phyloP scores from a whole-genome alignment of 192 early-diverging fungal species.

The Powellomyces hirtus region DNA sequence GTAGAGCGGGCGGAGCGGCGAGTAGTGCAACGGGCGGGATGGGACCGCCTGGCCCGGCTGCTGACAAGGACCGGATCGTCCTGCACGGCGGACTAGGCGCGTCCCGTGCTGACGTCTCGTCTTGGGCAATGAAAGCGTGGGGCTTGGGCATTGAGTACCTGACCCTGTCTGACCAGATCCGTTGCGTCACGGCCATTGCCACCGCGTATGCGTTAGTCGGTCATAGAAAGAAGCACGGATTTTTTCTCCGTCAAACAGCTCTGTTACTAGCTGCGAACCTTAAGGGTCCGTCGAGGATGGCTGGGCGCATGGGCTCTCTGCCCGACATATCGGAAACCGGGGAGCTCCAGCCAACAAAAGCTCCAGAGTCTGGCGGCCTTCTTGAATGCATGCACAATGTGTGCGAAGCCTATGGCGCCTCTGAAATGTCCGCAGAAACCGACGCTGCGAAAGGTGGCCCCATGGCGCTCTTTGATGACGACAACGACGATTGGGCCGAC shows the following conservation, averaged over 20 bases:
- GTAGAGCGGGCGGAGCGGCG: constrained; percentile 9
- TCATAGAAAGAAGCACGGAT: constrained; percentile 63
- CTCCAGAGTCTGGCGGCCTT: constrained; percentile 48
- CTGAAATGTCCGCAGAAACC: neutral
- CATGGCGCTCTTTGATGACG: constrained; percentile 22
- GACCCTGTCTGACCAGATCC: constrained; percentile 57
- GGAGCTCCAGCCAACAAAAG: neutral
- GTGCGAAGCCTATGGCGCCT: constrained; percentile 62
- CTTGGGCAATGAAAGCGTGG: constrained; percentile 66
- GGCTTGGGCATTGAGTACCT: constrained; percentile 52
- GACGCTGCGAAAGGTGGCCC: neutral
- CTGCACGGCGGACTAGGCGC: constrained; percentile 9
- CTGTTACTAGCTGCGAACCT: constrained; percentile 32
- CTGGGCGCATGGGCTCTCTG: constrained; percentile 4
- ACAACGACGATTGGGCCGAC: constrained; percentile 51
- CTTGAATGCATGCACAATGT: constrained; percentile 65
- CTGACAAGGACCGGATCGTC: constrained; percentile 27
- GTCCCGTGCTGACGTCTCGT: constrained; percentile 47
- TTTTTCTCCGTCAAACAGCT: constrained; percentile 66
- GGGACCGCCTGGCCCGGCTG: neutral
- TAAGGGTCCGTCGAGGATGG: neutral
- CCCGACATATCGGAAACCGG: constrained; percentile 15
- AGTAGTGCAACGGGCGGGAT: neutral
- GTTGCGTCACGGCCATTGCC: constrained; percentile 51
- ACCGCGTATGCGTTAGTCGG: constrained; percentile 60